Conservation (phyloP, 73 alveolate species). For the Breviolum minutum region DNA sequence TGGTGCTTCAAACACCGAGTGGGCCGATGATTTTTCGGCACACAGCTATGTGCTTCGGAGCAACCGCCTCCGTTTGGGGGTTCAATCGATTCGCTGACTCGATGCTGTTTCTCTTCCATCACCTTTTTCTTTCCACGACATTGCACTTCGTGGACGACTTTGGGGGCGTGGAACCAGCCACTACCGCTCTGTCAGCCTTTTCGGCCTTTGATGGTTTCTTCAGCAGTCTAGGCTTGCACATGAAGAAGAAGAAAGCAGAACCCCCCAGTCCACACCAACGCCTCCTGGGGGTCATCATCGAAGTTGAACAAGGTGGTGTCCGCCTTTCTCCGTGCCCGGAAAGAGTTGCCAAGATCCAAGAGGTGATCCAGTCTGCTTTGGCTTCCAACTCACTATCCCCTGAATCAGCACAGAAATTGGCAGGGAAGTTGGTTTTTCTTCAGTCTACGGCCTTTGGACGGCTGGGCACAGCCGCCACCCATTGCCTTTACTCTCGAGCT, state of each 20-base stretch:
- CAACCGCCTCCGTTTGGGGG: background rate
- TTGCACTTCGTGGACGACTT: conserved; percentile 52
- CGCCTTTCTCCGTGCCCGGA: background rate
- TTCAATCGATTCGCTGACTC: background rate
- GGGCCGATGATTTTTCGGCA: background rate
- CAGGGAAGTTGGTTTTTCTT: conserved; percentile 1
- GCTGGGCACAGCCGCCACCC: background rate
- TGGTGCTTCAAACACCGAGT: background rate
- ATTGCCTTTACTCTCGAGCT: background rate
- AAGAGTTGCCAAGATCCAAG: background rate
- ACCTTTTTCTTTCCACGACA: background rate
- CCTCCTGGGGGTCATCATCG: background rate
- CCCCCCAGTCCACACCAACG: background rate
- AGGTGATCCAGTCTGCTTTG: background rate
- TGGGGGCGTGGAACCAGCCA: background rate
- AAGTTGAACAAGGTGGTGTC: too few relatives aligned
- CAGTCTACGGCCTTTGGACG: background rate
- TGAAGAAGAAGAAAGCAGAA: background rate
- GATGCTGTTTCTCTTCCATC: background rate
- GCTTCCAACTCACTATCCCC: background rate
- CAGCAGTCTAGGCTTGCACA: background rate
- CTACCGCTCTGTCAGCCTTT: background rate
- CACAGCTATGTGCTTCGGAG: background rate
- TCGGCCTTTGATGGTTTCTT: background rate
- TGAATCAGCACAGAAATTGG: background rate